Evolutionary conservation across 2,329 filamentous ascomycete genomes (phyloP).

Genomic region (Clonostachys chloroleuca): DNA sequence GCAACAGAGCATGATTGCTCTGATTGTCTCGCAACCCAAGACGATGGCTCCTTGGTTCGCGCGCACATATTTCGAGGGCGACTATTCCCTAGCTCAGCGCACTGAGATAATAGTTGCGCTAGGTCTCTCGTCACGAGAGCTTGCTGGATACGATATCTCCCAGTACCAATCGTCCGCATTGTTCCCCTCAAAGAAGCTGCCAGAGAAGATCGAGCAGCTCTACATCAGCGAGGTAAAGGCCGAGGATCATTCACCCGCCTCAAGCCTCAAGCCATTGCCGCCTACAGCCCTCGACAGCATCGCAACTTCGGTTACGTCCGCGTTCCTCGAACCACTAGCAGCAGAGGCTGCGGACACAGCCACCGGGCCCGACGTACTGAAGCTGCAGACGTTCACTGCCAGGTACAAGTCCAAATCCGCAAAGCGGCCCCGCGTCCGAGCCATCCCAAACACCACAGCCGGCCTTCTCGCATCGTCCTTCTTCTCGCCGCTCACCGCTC

Average conservation of each 20-base stretch:
- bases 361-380: conserved; percentile 78
- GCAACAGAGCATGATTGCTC: conserved; percentile 75
- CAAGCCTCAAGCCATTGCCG: conserved; percentile 44
- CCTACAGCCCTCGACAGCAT: conserved; percentile 63
- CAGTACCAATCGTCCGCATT: conserved; percentile 41
- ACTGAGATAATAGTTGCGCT: conserved; percentile 77
- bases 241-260: conserved; percentile 14
- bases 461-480: conserved; percentile 71
- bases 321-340: conserved; percentile 78
- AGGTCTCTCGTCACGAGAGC: conserved; percentile 76
- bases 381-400: conserved; percentile 84
- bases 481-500: conserved; percentile 81
- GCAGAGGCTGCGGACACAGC: conserved; percentile 74
- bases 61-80: conserved; percentile 82
- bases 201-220: conserved; percentile 66
- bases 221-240: conserved; percentile 44
- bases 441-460: conserved; percentile 74
- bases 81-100: conserved; percentile 84
- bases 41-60: conserved; percentile 82
- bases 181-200: conserved; percentile 81
- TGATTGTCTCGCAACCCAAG: conserved; percentile 71
- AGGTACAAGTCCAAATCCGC: conserved; percentile 26
- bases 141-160: conserved; percentile 70
- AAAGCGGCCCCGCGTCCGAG: conserved; percentile 36
- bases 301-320: conserved; percentile 60